phyloP scores from a whole-genome alignment of 2,329 filamentous ascomycete species.

The Alternaria sp. region DNA sequence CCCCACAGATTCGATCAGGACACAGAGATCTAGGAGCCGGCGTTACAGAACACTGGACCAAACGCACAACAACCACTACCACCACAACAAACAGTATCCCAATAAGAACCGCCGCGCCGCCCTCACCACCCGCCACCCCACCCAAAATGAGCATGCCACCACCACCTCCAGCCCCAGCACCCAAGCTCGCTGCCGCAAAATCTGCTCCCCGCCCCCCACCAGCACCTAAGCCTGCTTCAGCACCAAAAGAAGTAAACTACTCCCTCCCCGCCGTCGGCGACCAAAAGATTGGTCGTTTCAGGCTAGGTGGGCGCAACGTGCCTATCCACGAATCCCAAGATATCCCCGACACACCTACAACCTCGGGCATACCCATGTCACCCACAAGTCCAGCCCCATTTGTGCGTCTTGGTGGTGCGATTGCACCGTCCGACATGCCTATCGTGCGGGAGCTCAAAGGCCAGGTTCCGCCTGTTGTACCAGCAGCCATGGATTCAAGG shows the following conservation, averaged over 20 bases:
- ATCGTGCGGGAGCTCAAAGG: slow-evolving; percentile 20
- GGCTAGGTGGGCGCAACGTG: slow-evolving; percentile 31
- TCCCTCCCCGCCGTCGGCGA: slow-evolving; percentile 26
- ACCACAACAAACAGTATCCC: neutral
- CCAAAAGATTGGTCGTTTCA: slow-evolving; percentile 33
- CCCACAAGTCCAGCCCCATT: slow-evolving; percentile 21
- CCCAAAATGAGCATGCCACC: slow-evolving; percentile 6
- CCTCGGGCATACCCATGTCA: slow-evolving; percentile 14
- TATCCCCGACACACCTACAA: slow-evolving; percentile 16
- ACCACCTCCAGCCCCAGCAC: slow-evolving; percentile 15
- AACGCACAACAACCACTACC: slow-evolving; percentile 7
- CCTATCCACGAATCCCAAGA: slow-evolving; percentile 39
- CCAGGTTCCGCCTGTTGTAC: slow-evolving; percentile 8
- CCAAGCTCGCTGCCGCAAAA: slow-evolving; percentile 9
- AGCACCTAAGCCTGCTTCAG: slow-evolving; percentile 9
- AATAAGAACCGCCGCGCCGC: slow-evolving; percentile 4
- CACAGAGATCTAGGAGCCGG: slow-evolving; percentile 2
- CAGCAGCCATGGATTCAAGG: slow-evolving; percentile 9
- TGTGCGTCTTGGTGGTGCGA: slow-evolving; percentile 2
- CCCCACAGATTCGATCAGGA: slow-evolving; percentile 14
- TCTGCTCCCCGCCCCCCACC: slow-evolving; percentile 20
- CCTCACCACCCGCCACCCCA: slow-evolving; percentile 16
- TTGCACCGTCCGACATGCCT: slow-evolving; percentile 17
- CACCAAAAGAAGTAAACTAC: slow-evolving; percentile 25
- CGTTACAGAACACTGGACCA: slow-evolving; percentile 7